Evolutionary conservation across 441 rosid genomes (phyloP).

Genomic region (Pelargonium myrrhifolium): DNA sequence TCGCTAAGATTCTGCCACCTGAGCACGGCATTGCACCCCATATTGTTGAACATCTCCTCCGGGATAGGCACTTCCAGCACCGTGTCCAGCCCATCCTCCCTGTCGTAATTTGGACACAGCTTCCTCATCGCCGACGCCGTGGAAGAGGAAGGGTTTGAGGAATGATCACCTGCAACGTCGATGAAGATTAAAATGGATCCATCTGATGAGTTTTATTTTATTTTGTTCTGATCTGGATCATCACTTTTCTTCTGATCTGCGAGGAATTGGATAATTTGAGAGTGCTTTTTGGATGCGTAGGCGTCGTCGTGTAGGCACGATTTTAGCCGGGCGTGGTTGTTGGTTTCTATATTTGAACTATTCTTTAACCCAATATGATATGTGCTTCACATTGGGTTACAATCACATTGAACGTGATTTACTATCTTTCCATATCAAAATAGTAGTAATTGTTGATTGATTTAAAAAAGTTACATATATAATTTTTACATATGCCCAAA

Average conservation of each 20-base stretch:
- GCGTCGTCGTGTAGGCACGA: background rate
- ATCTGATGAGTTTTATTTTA: background rate
- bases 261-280: background rate
- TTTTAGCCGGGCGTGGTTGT: background rate
- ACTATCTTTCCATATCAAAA: no score
- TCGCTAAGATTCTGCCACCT: slow-evolving; percentile 74
- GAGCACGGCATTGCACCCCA: slow-evolving; percentile 61
- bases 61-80: slow-evolving; percentile 93
- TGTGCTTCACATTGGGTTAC: no score
- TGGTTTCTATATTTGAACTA: no score
- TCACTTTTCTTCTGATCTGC: no score
- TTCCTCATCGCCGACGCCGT: slow-evolving; percentile 45
- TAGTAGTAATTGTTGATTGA: no score
- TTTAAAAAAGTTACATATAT: no score
- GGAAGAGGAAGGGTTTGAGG: no score
- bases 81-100: slow-evolving; percentile 70
- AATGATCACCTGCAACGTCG: background rate
- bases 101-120: slow-evolving; percentile 73
- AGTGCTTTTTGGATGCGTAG: background rate
- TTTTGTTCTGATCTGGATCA: no score
- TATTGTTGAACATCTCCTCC: slow-evolving; percentile 80
- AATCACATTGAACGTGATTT: no score
- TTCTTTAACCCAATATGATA: no score
- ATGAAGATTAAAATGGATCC: background rate
- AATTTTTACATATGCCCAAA: no score